Base-by-base conservation (phyloP, 2,329 filamentous ascomycete species). In the Cordyceps cateniannulata region DNA sequence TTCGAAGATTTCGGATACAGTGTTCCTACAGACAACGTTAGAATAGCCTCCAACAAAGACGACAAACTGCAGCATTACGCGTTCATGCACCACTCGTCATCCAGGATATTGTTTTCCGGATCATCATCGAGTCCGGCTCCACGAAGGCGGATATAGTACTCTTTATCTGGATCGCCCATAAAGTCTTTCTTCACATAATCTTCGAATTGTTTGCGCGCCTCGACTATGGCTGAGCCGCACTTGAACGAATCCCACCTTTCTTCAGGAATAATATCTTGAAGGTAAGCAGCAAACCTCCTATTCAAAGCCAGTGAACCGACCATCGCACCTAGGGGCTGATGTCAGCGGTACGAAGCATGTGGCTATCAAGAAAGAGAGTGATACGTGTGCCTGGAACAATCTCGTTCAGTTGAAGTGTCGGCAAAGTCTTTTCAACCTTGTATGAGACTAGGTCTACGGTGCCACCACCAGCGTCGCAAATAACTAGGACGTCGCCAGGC, bases 391-490 rank as follows among this genome's bases (percentile, higher is more conserved):
- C 67, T 0, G 66, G 66, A 10, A 70, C 66, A 0, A 69, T 20
- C 52, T 70, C 68, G 10, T 62, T 67, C 0, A 68, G 24, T n/a
- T 66, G 22, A 0, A 69, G 61, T 3, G 5, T 62, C 1, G 69
- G 69, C 3, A 44, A 32, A 1, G 69, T 35, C 63, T 65, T n/a
- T 63, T 61, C 59, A 14, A 72, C 60, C 27, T 68, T 60, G 44
- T 75, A 75, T 8, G 65, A 71, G 24, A 74, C 71, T 20, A 74
- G 60, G 10, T 75, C 70, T 0, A 69, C 68, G 0, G 68, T 69
- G 16, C 68, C 68, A 1, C 68, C 68, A 2, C 68, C 68, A 1
- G 68, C 67, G 52, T 69, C 68, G n/a, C 68, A 69, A 7, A 69
- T 64, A 1, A 69, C 57, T 10, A 69, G 63, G 3, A 61, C 48